Conservation (phyloP, 1,284 basidiomycete species). For the Melampsora occidentalis region DNA sequence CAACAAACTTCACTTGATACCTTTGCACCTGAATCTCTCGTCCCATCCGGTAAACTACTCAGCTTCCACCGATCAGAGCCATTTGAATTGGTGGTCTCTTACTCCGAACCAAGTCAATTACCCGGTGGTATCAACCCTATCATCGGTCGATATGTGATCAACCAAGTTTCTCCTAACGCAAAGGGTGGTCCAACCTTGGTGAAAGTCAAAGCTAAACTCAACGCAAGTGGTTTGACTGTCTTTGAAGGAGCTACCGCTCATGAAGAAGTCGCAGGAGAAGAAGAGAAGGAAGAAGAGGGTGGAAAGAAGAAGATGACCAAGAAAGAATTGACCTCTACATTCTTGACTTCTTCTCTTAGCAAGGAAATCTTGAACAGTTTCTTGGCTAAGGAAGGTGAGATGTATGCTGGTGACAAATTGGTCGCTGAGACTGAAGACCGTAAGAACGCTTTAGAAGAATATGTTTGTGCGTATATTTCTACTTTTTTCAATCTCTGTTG, state of each 20-base stretch:
- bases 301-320: slow-evolving; percentile 66
- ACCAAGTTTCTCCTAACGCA: slow-evolving; percentile 66
- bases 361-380: slow-evolving; percentile 63
- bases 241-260: slow-evolving; percentile 76
- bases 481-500: not conserved
- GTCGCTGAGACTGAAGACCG: slow-evolving; percentile 94
- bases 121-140: slow-evolving; percentile 77
- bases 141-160: slow-evolving; percentile 74
- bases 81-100: slow-evolving; percentile 80
- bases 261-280: slow-evolving; percentile 63
- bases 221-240: slow-evolving; percentile 76
- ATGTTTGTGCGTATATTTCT: slow-evolving; percentile 62
- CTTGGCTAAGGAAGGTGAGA: slow-evolving; percentile 76
- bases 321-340: slow-evolving; percentile 75
- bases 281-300: slow-evolving; percentile 57
- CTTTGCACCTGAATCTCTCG: slow-evolving; percentile 73
- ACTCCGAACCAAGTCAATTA: slow-evolving; percentile 67
- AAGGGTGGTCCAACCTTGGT: slow-evolving; percentile 72
- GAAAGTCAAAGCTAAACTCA: slow-evolving; percentile 83
- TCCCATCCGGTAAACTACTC: slow-evolving; percentile 88
- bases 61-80: slow-evolving; percentile 85
- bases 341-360: slow-evolving; percentile 66
- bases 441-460: slow-evolving; percentile 95
- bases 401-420: slow-evolving; percentile 85
- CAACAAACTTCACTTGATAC: slow-evolving; percentile 77